Base-by-base conservation (phyloP, 2,329 filamentous ascomycete species). In the Aspergillus ustus region DNA sequence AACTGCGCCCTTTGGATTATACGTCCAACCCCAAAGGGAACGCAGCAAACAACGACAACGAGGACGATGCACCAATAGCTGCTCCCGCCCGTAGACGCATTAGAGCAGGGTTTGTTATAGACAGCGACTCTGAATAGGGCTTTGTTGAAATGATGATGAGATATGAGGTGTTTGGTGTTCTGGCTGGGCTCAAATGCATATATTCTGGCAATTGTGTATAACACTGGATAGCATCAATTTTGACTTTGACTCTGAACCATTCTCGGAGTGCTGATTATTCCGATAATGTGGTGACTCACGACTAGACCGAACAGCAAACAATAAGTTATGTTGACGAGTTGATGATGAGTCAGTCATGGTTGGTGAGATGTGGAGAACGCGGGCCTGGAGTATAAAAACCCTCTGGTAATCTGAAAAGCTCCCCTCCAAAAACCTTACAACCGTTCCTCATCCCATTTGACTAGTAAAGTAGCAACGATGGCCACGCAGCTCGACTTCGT, bases 61-160 rank as follows among this genome's bases (percentile, higher is more conserved):
- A 73, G 13, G 72, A 77, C 9, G 75, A 77, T 54, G 61, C 56
- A 1, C 69, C 70, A n/a, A 63, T 72, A n/a, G 70, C 65, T 34
- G 63, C 61, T 37, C 64, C 72, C n/a, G 58, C 68, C 52, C 73
- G 73, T 51, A 68, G 77, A 57, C 74, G 75, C 7, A 73, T 75
- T 60, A 72, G 74, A 51, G 76, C 71, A 25, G 77, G 77, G 3
- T 79, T 80, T 66, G 74, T 80, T 34, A 70, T 80, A 61, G 78
- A 80, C 15, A 79, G 77, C 61, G 78, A 80, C 58, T 80, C 78
- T 4, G 78, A 80, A 62, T 80, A 71, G 65, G 57, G 44, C 9
- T 52, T 45, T 22, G 49, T 43, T 17, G 45, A 28, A 37, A 37
- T 31, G 29, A 20, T 70, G 54, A 73, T 69, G 71, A 74, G 57